Evolutionary conservation across 352 stramenopile genomes (phyloP), one percentile per base, ranked within the genome.

Genomic region (Phytophthora foliorum): DNA sequence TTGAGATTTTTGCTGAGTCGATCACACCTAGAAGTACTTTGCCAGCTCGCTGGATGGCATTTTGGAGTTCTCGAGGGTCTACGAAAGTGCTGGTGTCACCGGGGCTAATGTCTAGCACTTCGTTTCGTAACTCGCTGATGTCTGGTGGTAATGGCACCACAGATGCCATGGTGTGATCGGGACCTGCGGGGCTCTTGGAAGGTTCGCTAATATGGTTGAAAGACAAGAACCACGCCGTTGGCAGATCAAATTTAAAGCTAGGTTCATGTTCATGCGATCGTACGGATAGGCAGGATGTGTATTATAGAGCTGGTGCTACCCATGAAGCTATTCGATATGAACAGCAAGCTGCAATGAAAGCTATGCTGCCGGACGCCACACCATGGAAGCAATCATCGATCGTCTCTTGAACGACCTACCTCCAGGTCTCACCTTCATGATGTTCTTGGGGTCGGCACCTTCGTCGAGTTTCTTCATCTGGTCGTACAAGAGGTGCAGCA

Each of bases 401-500:
- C 58, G 48, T 17, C 58, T 21, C 24, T 56, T 66, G 34, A 66
- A 66, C 3, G 58, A 66, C 19, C 29, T 50, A 13, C 58, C 58
- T 60, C 48, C 19, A 42, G 58, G 58, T n/a, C 19, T 22, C 4
- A 52, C 11, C 38, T 59, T 66, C 58, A 66, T 53, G 10, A 51
- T 44, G 38, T 51, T 41, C 29, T 59, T 59, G 34, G 49, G 58
- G 14, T 67, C 49, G 3, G 34, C 14, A 29, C 49, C 59, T 24
- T 67, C 59, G 1, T 67, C 59, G 1, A 66, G 48, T 5, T 59
- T 66, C 48, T 46, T 66, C 27, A 67, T 45, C 31, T 67, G 22
- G 17, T 67, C 59, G 22, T 67, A 67, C 14, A 67, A 50, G 17
- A 67, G 11, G 6, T 67, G 49, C 27, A 67, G 38, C 29, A 67